A percentile compares a stretch with the other conserved stretches of the same genome.
Conservation (phyloP, 2,329 filamentous ascomycete genomes). For the Colletotrichum sp. region DNA sequence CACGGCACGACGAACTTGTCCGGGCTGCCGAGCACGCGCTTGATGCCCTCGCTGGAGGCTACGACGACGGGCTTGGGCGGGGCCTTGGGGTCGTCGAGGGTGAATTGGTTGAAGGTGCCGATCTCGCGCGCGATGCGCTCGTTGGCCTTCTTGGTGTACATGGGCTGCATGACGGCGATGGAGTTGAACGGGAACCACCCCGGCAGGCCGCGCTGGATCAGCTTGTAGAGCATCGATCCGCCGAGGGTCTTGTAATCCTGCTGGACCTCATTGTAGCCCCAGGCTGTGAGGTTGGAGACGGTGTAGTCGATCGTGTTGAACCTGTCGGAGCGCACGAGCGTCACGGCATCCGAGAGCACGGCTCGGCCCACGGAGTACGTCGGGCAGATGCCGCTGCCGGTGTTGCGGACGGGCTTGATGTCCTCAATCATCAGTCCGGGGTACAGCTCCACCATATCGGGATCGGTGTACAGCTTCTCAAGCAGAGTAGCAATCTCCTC, state of each 20-base stretch:
- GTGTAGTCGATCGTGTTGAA: conserved; percentile 61
- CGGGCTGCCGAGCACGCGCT: conserved; percentile 34
- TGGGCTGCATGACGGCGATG: conserved; percentile 48
- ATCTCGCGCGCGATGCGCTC: conserved; percentile 41
- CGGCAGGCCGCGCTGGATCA: conserved; percentile 50
- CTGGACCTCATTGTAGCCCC: conserved; percentile 47
- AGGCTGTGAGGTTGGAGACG: conserved; percentile 44
- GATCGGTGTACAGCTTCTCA: conserved; percentile 64
- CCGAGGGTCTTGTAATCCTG: conserved; percentile 41
- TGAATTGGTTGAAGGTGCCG: conserved; percentile 38
- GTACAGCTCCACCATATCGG: conserved; percentile 73
- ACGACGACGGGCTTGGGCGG: conserved; percentile 34
- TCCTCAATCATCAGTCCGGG: conserved; percentile 70
- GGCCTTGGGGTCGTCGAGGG: conserved; percentile 37
- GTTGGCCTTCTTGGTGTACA: conserved; percentile 49
- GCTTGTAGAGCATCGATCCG: conserved; percentile 50
- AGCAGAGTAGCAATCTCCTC: conserved; percentile 60
- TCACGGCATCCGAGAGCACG: conserved; percentile 64
- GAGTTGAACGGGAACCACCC: conserved; percentile 43
- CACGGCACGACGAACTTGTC: conserved; percentile 39
- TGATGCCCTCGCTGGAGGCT: conserved; percentile 29
- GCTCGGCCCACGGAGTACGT: conserved; percentile 60
- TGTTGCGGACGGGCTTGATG: conserved; percentile 52
- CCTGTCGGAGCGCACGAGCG: conserved; percentile 62
- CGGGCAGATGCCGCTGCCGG: conserved; percentile 57